Base-by-base conservation (phyloP, 2,329 filamentous ascomycete genomes). In the Septoria petroselini region DNA sequence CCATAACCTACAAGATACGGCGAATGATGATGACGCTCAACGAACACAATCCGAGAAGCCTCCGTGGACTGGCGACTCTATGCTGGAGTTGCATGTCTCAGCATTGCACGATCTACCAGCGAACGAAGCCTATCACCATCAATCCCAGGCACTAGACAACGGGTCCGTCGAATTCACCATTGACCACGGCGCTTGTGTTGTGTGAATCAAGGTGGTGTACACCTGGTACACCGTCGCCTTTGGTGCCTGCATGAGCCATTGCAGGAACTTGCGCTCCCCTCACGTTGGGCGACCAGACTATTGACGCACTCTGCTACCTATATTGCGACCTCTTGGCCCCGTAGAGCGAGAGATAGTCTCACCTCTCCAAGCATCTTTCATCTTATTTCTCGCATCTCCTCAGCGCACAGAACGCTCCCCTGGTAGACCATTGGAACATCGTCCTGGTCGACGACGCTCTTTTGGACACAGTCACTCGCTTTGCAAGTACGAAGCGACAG, bases 371-470 rank as follows among this genome's bases (percentile, higher is more conserved):
- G 41, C 2, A 9, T 12, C 14, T 19, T 19, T 25, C 18, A n/a
- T 46, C 43, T 43, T 39, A 11, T 46, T 39, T 29, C 35, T 35
- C 33, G 4, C 33, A 11, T n/a, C 21, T 31, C 31, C 11, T 31
- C 40, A 30, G 42, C 42, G 42, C 18, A 30, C 42, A 37, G 42
- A 17, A 45, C 31, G 42, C 42, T 21, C 42, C 25, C 17, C 27
- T 34, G 33, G 37, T 45, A 45, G 42, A 45, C 44, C 45, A 35
- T 33, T 17, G 27, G 11, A 38, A n/a, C 33, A 19, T 46, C 19
- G 25, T 48, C 50, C 41, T 40, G 44, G 44, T 41, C 40, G 31
- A 52, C 40, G 18, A 45, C 44, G 35, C 45, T 52, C 50, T 29
- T 52, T 48, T 17, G 7, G 11, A 46, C 23, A 35, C 41, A 33